Percentiles rank a stretch among this genome's conserved stretches.
phyloP scores from a whole-genome alignment of 2,329 filamentous ascomycete genomes.

The Pseudogymnoascus sp. region DNA sequence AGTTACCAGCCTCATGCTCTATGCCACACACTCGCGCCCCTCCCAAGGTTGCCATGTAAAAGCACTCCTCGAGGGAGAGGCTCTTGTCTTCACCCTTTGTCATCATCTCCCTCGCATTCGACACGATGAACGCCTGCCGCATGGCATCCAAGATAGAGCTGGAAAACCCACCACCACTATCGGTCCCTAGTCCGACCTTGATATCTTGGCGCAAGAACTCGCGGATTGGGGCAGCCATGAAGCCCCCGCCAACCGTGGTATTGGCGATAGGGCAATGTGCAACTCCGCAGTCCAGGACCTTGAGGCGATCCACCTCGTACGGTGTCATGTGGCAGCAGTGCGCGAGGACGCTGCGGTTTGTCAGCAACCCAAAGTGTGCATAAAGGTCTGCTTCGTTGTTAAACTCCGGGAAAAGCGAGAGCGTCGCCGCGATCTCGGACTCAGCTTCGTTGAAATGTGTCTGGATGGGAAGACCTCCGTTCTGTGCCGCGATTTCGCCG shows the following conservation, averaged over 20 bases:
- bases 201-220: conserved; percentile 50
- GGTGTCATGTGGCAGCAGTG: conserved; percentile 58
- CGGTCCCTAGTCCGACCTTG: conserved; percentile 61
- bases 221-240: conserved; percentile 54
- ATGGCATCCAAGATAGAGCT: conserved; percentile 52
- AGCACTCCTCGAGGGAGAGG: conserved; percentile 24
- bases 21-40: conserved; percentile 47
- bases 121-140: conserved; percentile 46
- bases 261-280: conserved; percentile 60
- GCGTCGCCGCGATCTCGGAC: conserved; percentile 51
- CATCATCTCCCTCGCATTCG: conserved; percentile 40
- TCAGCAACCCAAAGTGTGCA: conserved; percentile 46
- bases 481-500: conserved; percentile 42
- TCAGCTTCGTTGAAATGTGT: conserved; percentile 62
- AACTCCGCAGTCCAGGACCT: conserved; percentile 46
- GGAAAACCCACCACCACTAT: conserved; percentile 57
- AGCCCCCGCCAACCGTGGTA: conserved; percentile 54
- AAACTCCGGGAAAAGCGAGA: conserved; percentile 48
- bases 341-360: conserved; percentile 51
- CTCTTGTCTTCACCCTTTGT: conserved; percentile 30
- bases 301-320: conserved; percentile 44
- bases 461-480: conserved; percentile 49
- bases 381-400: conserved; percentile 55
- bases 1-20: conserved; percentile 62
- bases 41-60: conserved; percentile 45